phyloP scores from a whole-genome alignment of 441 rosid genomes.

The Populus hybrid region DNA sequence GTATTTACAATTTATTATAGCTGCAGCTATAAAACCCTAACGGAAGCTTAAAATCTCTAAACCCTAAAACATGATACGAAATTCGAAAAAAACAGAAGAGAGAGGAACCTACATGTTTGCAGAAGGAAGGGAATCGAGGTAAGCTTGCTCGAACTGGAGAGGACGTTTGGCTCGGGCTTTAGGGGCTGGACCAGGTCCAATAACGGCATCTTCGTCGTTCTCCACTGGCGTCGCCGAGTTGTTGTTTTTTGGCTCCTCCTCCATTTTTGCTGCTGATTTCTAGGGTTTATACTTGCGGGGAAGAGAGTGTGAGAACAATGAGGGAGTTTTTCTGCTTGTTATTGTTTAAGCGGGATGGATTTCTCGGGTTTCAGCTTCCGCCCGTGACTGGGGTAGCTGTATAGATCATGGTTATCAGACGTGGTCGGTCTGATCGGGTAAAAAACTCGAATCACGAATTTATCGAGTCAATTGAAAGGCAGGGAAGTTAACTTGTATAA shows the following conservation, averaged over 20 bases:
- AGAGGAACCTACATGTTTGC: slow-evolving; percentile 61
- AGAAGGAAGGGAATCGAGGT: slow-evolving; percentile 83
- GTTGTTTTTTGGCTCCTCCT: slow-evolving; percentile 56
- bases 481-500: no score
- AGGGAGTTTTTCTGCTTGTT: neutral
- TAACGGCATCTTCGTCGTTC: slow-evolving; percentile 39
- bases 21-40: neutral
- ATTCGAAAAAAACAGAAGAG: neutral
- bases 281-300: slow-evolving; percentile 1
- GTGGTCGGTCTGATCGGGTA: no score
- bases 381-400: no score
- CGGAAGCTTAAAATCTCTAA: neutral
- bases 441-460: no score
- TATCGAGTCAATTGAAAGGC: no score
- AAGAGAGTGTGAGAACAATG: neutral
- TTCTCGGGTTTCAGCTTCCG: neutral
- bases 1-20: neutral
- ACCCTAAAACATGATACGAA: slow-evolving; percentile 1
- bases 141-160: slow-evolving; percentile 90
- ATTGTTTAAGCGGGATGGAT: no score
- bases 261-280: slow-evolving; percentile 18
- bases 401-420: no score
- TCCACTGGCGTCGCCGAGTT: slow-evolving; percentile 27
- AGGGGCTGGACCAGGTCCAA: slow-evolving; percentile 85
- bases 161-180: slow-evolving; percentile 74